Evolutionary conservation across 2,329 filamentous ascomycete species (phyloP).

Genomic region (Apiospora aurea): DNA sequence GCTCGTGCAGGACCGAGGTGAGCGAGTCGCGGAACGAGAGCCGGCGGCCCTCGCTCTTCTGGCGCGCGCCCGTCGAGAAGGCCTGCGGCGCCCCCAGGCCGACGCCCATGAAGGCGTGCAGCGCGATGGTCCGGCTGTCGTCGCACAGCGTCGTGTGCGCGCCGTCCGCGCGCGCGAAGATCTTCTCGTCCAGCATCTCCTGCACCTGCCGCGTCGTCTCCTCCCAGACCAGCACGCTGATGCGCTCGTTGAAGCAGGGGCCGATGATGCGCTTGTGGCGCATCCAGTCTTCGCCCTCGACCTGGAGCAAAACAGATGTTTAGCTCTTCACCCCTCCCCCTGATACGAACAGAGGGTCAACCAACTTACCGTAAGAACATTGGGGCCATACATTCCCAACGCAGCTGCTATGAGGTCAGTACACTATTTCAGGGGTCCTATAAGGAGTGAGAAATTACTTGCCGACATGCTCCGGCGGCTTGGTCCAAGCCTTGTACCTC

Average conservation of each 20-base stretch:
- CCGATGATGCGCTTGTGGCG: slow-evolving; percentile 25
- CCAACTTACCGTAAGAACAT: neutral
- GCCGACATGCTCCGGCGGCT: slow-evolving; percentile 2
- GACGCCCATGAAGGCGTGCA: slow-evolving; percentile 39
- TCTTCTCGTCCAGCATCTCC: slow-evolving; percentile 19
- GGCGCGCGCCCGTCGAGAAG: slow-evolving; percentile 31
- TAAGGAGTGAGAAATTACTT: neutral
- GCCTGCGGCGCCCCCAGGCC: slow-evolving; percentile 37
- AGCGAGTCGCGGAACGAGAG: slow-evolving; percentile 37
- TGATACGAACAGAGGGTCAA: neutral
- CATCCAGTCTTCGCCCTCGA: slow-evolving; percentile 20
- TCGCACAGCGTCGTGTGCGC: slow-evolving; percentile 17
- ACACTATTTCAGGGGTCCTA: neutral
- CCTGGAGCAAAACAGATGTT: neutral
- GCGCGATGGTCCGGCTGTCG: slow-evolving; percentile 37
- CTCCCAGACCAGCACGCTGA: slow-evolving; percentile 17
- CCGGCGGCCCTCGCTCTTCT: slow-evolving; percentile 28
- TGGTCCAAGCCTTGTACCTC: slow-evolving; percentile 4
- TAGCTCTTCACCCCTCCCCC: neutral
- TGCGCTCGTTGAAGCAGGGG: slow-evolving; percentile 24
- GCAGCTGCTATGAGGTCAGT: neutral
- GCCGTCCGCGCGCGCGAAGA: neutral
- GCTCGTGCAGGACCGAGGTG: slow-evolving; percentile 37
- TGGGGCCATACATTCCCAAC: slow-evolving; percentile 17
- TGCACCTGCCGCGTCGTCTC: slow-evolving; percentile 17